Conservation (phyloP, 2,329 filamentous ascomycete species). For the Neonectria sp. region DNA sequence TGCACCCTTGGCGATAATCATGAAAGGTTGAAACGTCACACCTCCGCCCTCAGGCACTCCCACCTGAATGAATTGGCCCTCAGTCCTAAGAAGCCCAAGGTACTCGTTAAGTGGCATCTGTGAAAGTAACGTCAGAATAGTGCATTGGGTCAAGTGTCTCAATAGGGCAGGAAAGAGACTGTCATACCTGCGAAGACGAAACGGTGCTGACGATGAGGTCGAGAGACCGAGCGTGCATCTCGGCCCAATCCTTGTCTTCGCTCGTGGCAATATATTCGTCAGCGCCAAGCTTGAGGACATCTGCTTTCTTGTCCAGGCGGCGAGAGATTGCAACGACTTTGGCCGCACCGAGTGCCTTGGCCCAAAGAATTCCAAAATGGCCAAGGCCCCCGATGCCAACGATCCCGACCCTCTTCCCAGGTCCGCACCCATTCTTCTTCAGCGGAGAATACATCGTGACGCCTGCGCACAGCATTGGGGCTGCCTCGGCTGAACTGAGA, state of each 20-base stretch:
- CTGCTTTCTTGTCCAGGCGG: not conserved
- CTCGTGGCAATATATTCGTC: constrained; percentile 7
- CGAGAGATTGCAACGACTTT: not conserved
- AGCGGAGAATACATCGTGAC: constrained; percentile 84
- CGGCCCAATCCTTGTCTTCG: constrained; percentile 1
- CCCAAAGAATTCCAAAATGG: not conserved
- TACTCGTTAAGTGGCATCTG: constrained; percentile 36
- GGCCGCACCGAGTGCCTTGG: not conserved
- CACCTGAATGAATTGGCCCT: not conserved
- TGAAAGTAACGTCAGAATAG: too few relatives aligned
- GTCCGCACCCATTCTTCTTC: constrained; percentile 78
- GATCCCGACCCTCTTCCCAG: constrained; percentile 78
- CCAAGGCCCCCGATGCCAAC: too few relatives aligned
- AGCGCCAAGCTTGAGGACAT: not conserved
- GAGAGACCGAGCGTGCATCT: not conserved
- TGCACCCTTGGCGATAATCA: not conserved
- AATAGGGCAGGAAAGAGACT: too few relatives aligned
- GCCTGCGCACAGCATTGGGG: constrained; percentile 87
- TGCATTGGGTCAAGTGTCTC: too few relatives aligned
- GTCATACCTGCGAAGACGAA: not conserved
- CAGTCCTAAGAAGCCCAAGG: not conserved
- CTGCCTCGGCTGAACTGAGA: constrained; percentile 72
- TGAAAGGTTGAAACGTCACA: not conserved
- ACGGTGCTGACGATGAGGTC: constrained; percentile 8
- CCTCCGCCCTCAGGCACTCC: not conserved